Base-by-base conservation (phyloP, 257 asterid genomes). In the Ligustrum vulgare region DNA sequence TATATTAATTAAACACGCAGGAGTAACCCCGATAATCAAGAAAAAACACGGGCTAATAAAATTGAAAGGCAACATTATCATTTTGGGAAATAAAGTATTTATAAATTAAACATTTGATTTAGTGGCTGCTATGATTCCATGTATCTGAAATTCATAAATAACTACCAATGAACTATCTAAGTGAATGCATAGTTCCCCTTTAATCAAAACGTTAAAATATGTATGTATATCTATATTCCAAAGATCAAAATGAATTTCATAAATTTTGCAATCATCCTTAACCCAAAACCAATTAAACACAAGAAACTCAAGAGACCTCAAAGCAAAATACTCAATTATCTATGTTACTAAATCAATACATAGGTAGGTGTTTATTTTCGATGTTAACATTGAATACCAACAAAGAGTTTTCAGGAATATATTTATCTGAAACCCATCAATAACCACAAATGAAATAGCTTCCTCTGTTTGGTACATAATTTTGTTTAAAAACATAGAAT, bases 311-410 rank as follows among this genome's bases (percentile, higher is more conserved):
- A 68, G 75, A 36, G 10, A 62, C 37, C 16, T 18, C 43, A 37
- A 37, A 13, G n/a, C 69, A 54, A 39, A 39, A 51, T 62, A 25
- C 54, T 32, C 49, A 39, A 34, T 68, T 35, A 71, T 41, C 45
- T 36, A 66, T 15, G 54, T 71, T 71, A 58, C 70, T 56, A 72
- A 78, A 54, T 78, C 72, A 83, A 67, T 78, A 73, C 78, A 72
- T 37, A 58, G 35, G 58, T 37, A 58, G 35, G 58, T 13, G 72
- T 51, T 9, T 51, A 51, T 18, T 39, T 4, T 10, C 10, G 10
- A 39, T 39, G 15, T 39, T 8, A 39, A 9, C 45, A 39, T 39
- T 39, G 45, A 39, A 39, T 15, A 51, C 25, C 23, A 18, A 18
- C 63, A 20, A 54, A 18, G 63, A 28, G 63, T 11, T 54, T 54